Evolutionary conservation across 164 flowering plant genomes (phyloP).

Genomic region (Chloranthus sessilifolius): DNA sequence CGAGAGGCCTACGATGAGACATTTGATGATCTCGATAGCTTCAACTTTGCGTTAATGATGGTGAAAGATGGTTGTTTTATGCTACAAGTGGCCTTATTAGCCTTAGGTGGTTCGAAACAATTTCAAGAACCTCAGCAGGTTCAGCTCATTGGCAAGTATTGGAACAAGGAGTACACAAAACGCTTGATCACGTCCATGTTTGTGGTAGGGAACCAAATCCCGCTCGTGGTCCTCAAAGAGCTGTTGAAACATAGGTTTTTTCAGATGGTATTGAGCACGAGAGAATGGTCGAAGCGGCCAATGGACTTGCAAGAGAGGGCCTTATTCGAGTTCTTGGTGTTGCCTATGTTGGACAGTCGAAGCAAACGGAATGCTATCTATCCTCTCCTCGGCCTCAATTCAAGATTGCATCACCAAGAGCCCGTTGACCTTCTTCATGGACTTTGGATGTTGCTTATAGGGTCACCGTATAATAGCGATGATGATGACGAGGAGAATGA

Average conservation of each 20-base stretch:
- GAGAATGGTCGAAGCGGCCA: slow-evolving; percentile 1
- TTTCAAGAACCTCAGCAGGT: neutral
- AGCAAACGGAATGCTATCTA: neutral
- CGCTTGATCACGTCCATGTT: neutral
- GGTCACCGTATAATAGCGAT: neutral
- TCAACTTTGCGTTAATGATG: neutral
- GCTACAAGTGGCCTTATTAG: neutral
- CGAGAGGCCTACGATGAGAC: neutral
- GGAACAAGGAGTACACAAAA: neutral
- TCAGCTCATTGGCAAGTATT: neutral
- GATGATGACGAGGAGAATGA: neutral
- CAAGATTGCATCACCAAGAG: neutral
- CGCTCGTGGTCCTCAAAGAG: neutral
- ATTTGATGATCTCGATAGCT: neutral
- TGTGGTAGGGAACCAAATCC: neutral
- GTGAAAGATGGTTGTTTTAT: neutral
- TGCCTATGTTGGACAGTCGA: neutral
- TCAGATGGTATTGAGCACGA: too few relatives aligned
- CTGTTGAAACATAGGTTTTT: slow-evolving; percentile 4
- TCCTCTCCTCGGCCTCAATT: neutral
- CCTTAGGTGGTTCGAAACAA: slow-evolving; percentile 1
- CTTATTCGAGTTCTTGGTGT: slow-evolving; percentile 3
- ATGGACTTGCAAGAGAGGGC: neutral
- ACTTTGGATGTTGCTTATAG: slow-evolving; percentile 6
- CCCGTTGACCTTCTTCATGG: slow-evolving; percentile 8